phyloP scores from a whole-genome alignment of 768 basidiomycete genomes.

The Porpolomopsis calyptriformis region DNA sequence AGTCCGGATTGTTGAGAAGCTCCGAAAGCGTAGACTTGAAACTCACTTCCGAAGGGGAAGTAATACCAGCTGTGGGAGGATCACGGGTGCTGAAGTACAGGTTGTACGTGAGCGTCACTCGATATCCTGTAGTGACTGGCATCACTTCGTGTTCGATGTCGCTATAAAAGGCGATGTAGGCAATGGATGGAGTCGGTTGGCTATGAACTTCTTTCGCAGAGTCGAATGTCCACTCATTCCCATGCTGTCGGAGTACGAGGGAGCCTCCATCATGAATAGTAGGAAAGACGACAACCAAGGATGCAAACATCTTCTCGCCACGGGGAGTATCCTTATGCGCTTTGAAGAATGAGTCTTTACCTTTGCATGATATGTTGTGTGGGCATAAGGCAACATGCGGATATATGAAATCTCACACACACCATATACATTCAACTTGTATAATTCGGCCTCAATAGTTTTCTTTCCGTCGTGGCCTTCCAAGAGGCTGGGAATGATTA shows the following conservation, averaged over 20 bases:
- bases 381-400: background rate
- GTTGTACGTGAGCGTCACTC: slow-evolving; percentile 34
- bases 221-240: slow-evolving; percentile 28
- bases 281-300: slow-evolving; percentile 42
- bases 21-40: background rate
- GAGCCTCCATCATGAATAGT: slow-evolving; percentile 35
- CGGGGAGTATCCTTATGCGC: slow-evolving; percentile 40
- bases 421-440: slow-evolving; percentile 33
- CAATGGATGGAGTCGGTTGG: slow-evolving; percentile 41
- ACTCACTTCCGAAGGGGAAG: background rate
- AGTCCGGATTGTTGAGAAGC: background rate
- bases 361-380: slow-evolving; percentile 14
- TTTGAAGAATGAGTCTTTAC: slow-evolving; percentile 38
- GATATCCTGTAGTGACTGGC: slow-evolving; percentile 25
- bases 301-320: slow-evolving; percentile 36
- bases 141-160: slow-evolving; percentile 34
- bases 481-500: background rate
- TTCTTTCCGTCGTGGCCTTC: slow-evolving; percentile 5
- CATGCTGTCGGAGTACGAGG: slow-evolving; percentile 26
- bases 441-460: slow-evolving; percentile 20
- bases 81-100: slow-evolving; percentile 18
- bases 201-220: slow-evolving; percentile 45
- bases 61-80: background rate
- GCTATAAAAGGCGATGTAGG: slow-evolving; percentile 27
- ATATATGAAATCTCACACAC: background rate